Evolutionary conservation across 805 yeast genomes (phyloP).

Genomic region (Ogataea glucozyma): DNA sequence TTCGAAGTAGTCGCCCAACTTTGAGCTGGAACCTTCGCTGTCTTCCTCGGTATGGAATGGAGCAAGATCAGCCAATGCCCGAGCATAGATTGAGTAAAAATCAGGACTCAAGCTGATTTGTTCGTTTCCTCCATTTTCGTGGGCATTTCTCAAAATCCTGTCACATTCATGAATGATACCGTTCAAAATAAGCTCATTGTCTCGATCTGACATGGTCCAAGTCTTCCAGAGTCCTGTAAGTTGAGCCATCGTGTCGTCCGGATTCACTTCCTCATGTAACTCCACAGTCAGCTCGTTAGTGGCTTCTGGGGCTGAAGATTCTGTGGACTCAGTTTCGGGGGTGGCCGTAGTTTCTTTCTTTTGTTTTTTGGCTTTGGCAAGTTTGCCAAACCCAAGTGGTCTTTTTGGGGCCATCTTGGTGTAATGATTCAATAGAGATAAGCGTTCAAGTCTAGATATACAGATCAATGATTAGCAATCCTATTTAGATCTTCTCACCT

Average conservation of each 20-base stretch:
- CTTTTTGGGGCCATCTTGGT: constrained; percentile 55
- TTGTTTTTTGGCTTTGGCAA: constrained; percentile 46
- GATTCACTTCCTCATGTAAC: constrained; percentile 66
- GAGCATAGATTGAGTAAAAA: constrained; percentile 74
- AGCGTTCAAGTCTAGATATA: background rate
- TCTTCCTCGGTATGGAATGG: constrained; percentile 44
- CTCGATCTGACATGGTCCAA: constrained; percentile 54
- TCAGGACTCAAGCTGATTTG: constrained; percentile 41
- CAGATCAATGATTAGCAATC: too few relatives aligned
- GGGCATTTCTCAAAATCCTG: constrained; percentile 57
- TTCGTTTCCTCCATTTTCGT: constrained; percentile 33
- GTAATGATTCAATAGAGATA: background rate
- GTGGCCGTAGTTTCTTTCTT: constrained; percentile 34
- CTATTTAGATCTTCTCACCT: background rate
- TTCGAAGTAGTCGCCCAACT: constrained; percentile 56
- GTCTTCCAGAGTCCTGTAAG: constrained; percentile 71
- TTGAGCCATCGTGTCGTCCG: constrained; percentile 79
- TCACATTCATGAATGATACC: constrained; percentile 95
- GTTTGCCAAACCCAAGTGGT: constrained; percentile 64
- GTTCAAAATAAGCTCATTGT: constrained; percentile 65
- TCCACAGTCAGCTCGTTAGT: constrained; percentile 57
- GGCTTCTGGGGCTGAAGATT: constrained; percentile 15
- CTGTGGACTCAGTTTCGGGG: constrained; percentile 25
- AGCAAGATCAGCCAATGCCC: constrained; percentile 66
- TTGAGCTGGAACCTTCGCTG: constrained; percentile 21